A percentile compares a stretch with the other conserved stretches of the same genome.
phyloP scores from a whole-genome alignment of 257 asterid genomes.

The Leonotis leonurus region DNA sequence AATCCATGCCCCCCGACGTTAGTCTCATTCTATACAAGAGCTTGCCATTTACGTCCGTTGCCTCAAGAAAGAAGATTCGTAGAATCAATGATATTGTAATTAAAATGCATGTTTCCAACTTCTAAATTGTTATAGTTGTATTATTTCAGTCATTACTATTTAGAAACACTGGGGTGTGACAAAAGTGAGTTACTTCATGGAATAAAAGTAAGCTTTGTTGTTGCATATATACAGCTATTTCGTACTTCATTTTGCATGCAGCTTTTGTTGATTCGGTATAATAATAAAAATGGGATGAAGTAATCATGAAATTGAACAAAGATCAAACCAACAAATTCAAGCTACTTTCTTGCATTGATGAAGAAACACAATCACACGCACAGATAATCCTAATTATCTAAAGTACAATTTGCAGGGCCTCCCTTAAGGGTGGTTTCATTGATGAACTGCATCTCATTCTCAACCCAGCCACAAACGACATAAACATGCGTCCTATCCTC shows the following conservation, averaged over 20 bases:
- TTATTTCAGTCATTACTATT: slow-evolving; percentile 20
- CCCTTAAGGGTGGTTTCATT: slow-evolving; percentile 34
- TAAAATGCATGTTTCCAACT: slow-evolving; percentile 15
- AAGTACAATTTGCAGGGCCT: slow-evolving; percentile 40
- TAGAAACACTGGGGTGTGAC: slow-evolving; percentile 24
- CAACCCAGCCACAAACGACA: slow-evolving; percentile 41
- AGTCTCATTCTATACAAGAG: slow-evolving; percentile 15
- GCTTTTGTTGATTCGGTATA: not conserved
- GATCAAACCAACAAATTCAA: not conserved
- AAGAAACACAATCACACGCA: not conserved
- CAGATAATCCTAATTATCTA: slow-evolving; percentile 13
- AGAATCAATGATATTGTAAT: slow-evolving; percentile 25
- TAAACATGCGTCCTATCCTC: slow-evolving; percentile 36
- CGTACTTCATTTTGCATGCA: not conserved
- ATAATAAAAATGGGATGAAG: too few species aligned
- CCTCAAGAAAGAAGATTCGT: slow-evolving; percentile 20
- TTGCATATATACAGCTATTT: not conserved
- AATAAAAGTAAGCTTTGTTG: slow-evolving; percentile 21
- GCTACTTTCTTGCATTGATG: not conserved
- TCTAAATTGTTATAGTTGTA: slow-evolving; percentile 12
- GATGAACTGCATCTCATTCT: slow-evolving; percentile 33
- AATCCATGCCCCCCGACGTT: slow-evolving; percentile 6
- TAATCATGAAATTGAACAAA: too few species aligned
- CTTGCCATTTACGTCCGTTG: slow-evolving; percentile 9
- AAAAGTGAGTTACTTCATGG: slow-evolving; percentile 10